Conservation (phyloP, 148 eudicot species). For the Polygonum maritimum region DNA sequence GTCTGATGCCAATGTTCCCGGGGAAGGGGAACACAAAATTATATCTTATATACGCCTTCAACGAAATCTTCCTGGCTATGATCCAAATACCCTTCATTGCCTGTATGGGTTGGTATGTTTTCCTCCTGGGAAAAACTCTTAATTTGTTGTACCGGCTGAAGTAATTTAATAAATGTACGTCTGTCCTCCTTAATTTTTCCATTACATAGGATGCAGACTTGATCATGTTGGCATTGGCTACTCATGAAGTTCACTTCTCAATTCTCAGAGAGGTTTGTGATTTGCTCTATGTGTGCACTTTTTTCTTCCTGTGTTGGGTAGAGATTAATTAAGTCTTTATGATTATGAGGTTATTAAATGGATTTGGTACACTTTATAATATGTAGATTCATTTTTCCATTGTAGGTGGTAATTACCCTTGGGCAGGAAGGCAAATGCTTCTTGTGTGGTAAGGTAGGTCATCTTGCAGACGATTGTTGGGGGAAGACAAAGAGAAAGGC, state of each 20-base stretch:
- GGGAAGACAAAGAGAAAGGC: conserved; percentile 93
- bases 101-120: conserved; percentile 82
- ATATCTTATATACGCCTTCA: conserved; percentile 98
- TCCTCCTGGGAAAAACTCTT: background rate
- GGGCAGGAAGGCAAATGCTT: conserved; percentile 96
- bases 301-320: background rate
- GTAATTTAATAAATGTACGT: background rate
- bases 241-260: conserved; percentile 93
- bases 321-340: background rate
- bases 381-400: background rate
- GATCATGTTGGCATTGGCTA: conserved; percentile 56
- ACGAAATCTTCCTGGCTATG: conserved; percentile 86
- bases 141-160: background rate
- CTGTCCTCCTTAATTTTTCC: background rate
- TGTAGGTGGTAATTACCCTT: conserved; percentile 64
- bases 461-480: conserved; percentile 77
- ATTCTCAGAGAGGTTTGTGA: conserved; percentile 27
- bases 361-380: background rate
- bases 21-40: conserved; percentile 98
- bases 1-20: conserved; percentile 99
- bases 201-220: conserved; percentile 6
- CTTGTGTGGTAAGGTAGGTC: conserved; percentile 92
- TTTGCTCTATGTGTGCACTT: background rate
- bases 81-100: conserved; percentile 96
- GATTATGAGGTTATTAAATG: background rate